Evolutionary conservation across 495 filamentous ascomycete species (phyloP), one percentile per base, ranked within the genome.

Genomic region (Sporormia fimetaria): DNA sequence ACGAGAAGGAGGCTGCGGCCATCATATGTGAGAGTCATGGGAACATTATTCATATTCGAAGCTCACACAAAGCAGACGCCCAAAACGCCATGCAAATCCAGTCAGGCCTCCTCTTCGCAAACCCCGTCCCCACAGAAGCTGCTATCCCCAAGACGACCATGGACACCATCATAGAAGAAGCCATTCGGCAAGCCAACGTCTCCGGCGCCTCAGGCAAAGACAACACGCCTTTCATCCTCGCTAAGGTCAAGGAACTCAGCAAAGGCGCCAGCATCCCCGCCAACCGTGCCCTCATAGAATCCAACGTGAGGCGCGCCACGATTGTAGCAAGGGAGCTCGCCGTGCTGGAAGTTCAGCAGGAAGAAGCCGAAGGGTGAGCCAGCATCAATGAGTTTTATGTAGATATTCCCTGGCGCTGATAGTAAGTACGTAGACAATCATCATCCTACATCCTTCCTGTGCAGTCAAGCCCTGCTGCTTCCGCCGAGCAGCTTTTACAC

Each of bases 201-300:
- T 69, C 76, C 48, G 84, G 81, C 3, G 70, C 72, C 32, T 65
- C 64, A 4, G 90, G 90, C 4, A 83, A 72, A 49, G 75, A 76
- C 35, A 90, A 92, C 51, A 98, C 90, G 0, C 90, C 90, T 1
- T 96, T 83, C 52, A 78, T 96, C 37, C 67, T 98, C 1, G 59
- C 58, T 8, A 81, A 79, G 55, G 88, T 98, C 55, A 80, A 81
- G 52, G 73, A 90, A 44, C 63, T 93, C 33, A 94, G 80, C 3
- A 62, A 73, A 9, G 82, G 77, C 2, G 73, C 66, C 47, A 87
- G 81, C 46, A 68, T 90, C 15, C 54, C 62, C 1, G 78, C 86
- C 6, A 98, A 98, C 52, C 69, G 70, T 47, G 81, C 75, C 8
- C 63, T 96, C 51, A 75, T 94, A 12, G 71, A 77, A 54, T 71